Base-by-base conservation (phyloP, 2,329 filamentous ascomycete genomes). In the Trichoderma lentiforme region DNA sequence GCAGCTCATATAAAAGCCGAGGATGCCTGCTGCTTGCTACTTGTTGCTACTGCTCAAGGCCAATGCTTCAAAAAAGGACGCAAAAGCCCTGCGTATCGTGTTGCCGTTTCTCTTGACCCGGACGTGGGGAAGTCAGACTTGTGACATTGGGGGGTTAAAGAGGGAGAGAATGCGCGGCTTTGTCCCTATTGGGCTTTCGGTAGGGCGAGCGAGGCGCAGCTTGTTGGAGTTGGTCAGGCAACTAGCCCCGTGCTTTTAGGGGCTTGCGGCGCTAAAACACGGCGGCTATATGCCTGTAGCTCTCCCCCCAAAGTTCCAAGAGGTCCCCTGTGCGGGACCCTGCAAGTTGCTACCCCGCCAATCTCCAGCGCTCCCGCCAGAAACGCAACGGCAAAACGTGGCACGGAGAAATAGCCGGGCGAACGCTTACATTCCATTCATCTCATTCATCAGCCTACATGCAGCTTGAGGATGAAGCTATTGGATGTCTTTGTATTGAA, bases 151-250 rank as follows among this genome's bases (percentile, higher is more conserved):
- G 71, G 65, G 62, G 69, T 43, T 43, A 9, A 39, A 53, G 47
- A 24, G 47, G 24, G 61, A 68, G 70, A 60, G 62, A 26, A 71
- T 63, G 62, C 66, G 71, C 71, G 71, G 71, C 71, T 65, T 70
- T 61, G 34, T 36, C 36, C 53, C 34, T 71, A 68, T 72, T 72
- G 66, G 70, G 39, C 14, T 57, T 62, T 51, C 7, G 24, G 60
- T 6, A 43, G 36, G 53, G 70, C 51, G 70, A 71, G 70, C 51
- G 70, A 71, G 70, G 71, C 71, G 71, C 71, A 72, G 71, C 66
- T 61, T 30, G 34, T 30, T 18, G 66, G 56, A 61, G 66, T 69
- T 69, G 66, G 66, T 60, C 66, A 69, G 66, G 66, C 66, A 69
- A 69, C 65, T 67, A 24, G 60, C 32, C 21, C 30, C 9, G 24